These are phyloP conservation scores for Tephrocybe sp. DNA, from an alignment of 768 basidiomycete genomes.

Conservation along the genomic window DNA sequence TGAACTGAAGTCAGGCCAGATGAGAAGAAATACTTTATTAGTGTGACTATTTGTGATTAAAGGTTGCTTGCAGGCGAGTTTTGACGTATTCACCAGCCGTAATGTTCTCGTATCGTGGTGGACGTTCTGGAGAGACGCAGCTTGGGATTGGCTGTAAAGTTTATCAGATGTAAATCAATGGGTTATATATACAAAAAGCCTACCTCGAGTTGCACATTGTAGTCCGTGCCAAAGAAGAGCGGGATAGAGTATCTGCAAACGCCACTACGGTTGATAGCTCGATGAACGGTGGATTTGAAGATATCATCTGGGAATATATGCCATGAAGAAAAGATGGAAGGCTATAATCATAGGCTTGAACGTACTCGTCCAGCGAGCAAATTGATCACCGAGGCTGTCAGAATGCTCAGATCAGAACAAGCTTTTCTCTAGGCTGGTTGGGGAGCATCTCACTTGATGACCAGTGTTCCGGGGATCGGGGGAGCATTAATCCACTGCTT, in stretches of 20 bases:
- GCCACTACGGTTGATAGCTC: conserved; percentile 78
- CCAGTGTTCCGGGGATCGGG: conserved; percentile 76
- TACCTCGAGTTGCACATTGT: conserved; percentile 80
- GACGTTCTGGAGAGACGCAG: conserved; percentile 42
- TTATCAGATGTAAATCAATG: background rate
- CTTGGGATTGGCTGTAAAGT: conserved; percentile 47
- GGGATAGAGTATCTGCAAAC: conserved; percentile 80
- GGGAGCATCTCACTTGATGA: conserved; percentile 69
- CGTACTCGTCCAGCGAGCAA: conserved; percentile 86
- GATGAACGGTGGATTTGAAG: conserved; percentile 89
- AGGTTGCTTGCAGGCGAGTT: conserved; percentile 67
- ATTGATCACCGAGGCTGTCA: conserved; percentile 76
- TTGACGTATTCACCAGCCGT: conserved; percentile 86
- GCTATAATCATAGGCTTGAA: background rate
- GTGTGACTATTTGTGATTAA: conserved; percentile 22
- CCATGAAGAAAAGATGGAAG: too few relatives aligned
- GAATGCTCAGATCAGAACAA: too few relatives aligned
- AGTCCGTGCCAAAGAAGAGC: conserved; percentile 89
- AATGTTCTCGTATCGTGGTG: conserved; percentile 67
- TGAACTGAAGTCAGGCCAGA: too few relatives aligned
- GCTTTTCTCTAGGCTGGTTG: too few relatives aligned
- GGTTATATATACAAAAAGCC: conserved; percentile 15
- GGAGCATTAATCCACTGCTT: conserved; percentile 83
- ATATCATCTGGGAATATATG: conserved; percentile 64
- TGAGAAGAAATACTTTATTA: background rate